Percentiles rank a stretch among this genome's conserved stretches.
Evolutionary conservation across 192 early-diverging fungal genomes (phyloP).

Genomic region (Powellomyces hirtus): DNA sequence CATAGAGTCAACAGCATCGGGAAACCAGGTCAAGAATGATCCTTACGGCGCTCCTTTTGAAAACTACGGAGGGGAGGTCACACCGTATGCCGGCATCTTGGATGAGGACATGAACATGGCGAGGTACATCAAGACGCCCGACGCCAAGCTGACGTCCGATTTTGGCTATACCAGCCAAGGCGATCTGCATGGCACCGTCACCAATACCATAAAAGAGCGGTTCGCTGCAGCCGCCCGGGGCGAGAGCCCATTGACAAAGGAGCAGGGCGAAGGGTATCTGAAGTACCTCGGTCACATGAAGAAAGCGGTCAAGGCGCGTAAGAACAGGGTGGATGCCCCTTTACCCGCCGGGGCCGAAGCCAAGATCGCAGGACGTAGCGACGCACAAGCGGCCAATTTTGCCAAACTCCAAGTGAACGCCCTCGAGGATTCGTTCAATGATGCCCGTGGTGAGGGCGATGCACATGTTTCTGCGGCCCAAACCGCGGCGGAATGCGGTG

Average conservation of each 20-base stretch:
- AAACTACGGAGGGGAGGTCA: not conserved
- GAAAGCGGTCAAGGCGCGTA: not conserved
- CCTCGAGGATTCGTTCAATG: not conserved
- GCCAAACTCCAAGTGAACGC: not conserved
- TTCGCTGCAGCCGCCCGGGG: not conserved
- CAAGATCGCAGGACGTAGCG: not conserved
- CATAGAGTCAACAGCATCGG: not conserved
- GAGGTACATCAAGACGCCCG: not conserved
- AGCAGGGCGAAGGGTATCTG: not conserved
- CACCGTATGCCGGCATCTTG: not conserved
- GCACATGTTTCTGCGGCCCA: not conserved
- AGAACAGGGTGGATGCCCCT: not conserved
- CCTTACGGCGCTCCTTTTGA: not conserved
- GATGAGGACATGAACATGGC: not conserved
- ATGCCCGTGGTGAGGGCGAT: not conserved
- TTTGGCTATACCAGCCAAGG: no score
- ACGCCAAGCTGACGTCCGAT: not conserved
- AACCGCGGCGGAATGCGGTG: not conserved
- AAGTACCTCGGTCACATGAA: not conserved
- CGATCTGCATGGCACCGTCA: not conserved
- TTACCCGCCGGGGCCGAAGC: not conserved
- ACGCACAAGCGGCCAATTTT: not conserved
- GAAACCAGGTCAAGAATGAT: not conserved
- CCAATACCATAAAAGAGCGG: not conserved
- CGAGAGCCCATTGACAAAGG: not conserved